Evolutionary conservation across 345 rosid species (phyloP), one percentile per base, ranked within the genome.

Genomic region (Eucalyptus cloeziana): DNA sequence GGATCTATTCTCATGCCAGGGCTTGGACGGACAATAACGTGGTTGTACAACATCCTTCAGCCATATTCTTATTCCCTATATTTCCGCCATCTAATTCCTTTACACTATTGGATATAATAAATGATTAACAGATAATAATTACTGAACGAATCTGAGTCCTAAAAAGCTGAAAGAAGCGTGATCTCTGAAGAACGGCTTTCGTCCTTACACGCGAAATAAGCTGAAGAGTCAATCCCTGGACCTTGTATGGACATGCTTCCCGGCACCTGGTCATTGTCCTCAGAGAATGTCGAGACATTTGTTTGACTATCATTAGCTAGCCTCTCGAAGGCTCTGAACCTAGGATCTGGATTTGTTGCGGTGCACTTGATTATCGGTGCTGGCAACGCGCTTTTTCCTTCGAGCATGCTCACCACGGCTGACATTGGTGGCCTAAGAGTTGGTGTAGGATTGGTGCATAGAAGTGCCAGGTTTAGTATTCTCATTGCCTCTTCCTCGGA

Each of bases 381-480:
- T 89, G 96, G 95, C 64, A 97, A 93, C 16, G 97, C 90, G 56
- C 86, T 93, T 87, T 94, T 95, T 52, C 60, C 60, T 54, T 54
- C 60, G 27, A 54, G 25, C 60, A 54, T 22, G 27, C 60, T 54
- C 60, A 54, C 97, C 45, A 94, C 96, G 22, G 97, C 92, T 50
- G 99, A 95, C 98, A 97, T 97, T 37, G 92, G 85, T 90, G 99
- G 99, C 90, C 99, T 93, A 43, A 96, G 81, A 44, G 98, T 96
- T 8, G 99, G 98, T 88, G 99, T 96, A n/a, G 96, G 95, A 86
- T 96, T 97, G 86, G 99, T 96, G 94, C 99, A 97, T 86, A 96
- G 90, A 11, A 97, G 93, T 87, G 96, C 97, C 79, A 97, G 54
- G 93, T 94, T 93, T 49, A 97, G 93, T 94, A 97, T 91, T 86